Conservation (phyloP, 441 rosid species). For the Gossypium davidsonii region DNA sequence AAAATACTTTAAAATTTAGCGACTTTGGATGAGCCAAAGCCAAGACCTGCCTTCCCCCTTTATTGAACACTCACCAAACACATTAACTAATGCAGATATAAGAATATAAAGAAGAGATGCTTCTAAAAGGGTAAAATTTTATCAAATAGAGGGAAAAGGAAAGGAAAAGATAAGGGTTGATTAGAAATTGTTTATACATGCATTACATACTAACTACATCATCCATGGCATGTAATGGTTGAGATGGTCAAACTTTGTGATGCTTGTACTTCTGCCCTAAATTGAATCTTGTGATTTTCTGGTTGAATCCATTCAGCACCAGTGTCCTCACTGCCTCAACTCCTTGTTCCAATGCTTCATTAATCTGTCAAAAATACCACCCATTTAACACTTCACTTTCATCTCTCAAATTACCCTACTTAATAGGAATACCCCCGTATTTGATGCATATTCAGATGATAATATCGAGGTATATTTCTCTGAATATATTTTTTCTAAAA, state of each 20-base stretch:
- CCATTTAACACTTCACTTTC: background rate
- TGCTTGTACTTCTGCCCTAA: constrained; percentile 71
- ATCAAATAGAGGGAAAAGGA: background rate
- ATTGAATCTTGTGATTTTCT: constrained; percentile 58
- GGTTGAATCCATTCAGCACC: constrained; percentile 54
- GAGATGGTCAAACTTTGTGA: constrained; percentile 51
- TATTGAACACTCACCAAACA: background rate
- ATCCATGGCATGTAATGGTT: background rate
- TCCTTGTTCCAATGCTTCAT: constrained; percentile 65
- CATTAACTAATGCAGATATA: background rate
- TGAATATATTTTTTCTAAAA: background rate
- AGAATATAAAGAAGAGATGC: background rate
- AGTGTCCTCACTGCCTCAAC: constrained; percentile 58
- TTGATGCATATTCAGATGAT: background rate
- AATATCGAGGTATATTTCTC: background rate
- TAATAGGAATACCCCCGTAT: background rate
- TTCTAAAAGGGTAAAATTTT: background rate
- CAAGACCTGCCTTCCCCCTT: too few species aligned
- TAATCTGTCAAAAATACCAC: constrained; percentile 38
- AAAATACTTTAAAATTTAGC: too few species aligned
- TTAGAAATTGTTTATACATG: background rate
- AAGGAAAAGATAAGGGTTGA: too few species aligned
- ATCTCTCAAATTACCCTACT: background rate
- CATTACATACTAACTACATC: background rate
- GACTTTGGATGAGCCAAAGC: too few species aligned